phyloP scores from a whole-genome alignment of 2,329 filamentous ascomycete genomes.

The Stachybotrys chartarum region DNA sequence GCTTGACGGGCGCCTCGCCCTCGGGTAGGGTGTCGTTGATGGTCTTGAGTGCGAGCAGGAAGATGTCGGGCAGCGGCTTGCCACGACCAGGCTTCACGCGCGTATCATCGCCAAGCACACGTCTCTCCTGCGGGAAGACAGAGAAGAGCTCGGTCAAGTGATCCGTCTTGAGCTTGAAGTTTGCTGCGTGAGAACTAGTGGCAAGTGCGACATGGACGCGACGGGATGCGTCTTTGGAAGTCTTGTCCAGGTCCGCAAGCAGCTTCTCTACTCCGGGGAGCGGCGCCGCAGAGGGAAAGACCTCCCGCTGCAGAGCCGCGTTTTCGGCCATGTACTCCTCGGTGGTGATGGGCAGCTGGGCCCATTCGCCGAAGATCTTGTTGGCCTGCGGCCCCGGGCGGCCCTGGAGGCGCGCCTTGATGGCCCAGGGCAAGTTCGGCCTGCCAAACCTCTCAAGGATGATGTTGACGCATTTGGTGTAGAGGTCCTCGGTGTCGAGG shows the following conservation, averaged over 20 bases:
- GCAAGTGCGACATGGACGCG: constrained; percentile 77
- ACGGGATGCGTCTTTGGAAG: constrained; percentile 23
- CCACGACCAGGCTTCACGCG: constrained; percentile 74
- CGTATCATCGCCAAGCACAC: constrained; percentile 78
- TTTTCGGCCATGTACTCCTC: constrained; percentile 60
- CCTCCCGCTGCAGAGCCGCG: constrained; percentile 55
- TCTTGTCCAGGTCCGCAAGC: constrained; percentile 50
- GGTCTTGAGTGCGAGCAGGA: constrained; percentile 73
- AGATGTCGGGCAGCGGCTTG: constrained; percentile 94
- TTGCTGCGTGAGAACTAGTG: constrained; percentile 65
- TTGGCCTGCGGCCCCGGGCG: constrained; percentile 47
- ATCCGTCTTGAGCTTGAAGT: constrained; percentile 70
- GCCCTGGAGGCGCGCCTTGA: constrained; percentile 79
- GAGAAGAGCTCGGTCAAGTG: constrained; percentile 53
- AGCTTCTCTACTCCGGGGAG: constrained; percentile 72
- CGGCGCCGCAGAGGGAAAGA: constrained; percentile 69
- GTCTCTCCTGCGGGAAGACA: constrained; percentile 61
- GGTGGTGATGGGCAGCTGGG: constrained; percentile 67
- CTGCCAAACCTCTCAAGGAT: constrained; percentile 70
- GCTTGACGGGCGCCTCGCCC: constrained; percentile 58
- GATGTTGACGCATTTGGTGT: constrained; percentile 76
- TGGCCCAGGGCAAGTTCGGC: constrained; percentile 76
- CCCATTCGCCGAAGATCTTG: constrained; percentile 66
- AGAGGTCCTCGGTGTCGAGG: constrained; percentile 86
- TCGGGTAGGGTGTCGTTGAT: constrained; percentile 68